phyloP scores from a whole-genome alignment of 2,329 filamentous ascomycete species.

The Fusarium musae region DNA sequence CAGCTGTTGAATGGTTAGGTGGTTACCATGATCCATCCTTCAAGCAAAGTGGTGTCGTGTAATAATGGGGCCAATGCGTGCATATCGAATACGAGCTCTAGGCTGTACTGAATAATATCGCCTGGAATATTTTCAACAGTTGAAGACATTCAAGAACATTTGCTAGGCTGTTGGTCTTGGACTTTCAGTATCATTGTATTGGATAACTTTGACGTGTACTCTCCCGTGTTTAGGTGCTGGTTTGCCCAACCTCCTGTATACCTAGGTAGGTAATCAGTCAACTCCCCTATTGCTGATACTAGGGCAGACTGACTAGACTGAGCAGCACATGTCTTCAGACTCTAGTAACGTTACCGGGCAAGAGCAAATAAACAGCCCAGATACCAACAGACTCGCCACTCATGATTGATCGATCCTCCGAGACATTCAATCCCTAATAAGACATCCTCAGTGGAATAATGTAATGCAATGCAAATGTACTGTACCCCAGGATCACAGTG shows the following conservation, averaged over 20 bases:
- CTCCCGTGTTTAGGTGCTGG: background rate
- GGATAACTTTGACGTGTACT: background rate
- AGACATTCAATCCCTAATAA: background rate
- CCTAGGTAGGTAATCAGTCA: background rate
- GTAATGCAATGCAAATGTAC: background rate
- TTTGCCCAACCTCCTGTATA: background rate
- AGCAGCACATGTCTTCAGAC: background rate
- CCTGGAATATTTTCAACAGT: background rate
- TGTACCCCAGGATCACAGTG: slow-evolving; percentile 16
- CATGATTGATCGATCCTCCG: background rate
- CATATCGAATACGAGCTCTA: slow-evolving; percentile 22
- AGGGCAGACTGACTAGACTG: background rate
- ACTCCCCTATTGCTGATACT: background rate
- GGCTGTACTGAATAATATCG: background rate
- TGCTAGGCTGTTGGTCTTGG: background rate
- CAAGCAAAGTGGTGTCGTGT: slow-evolving; percentile 2
- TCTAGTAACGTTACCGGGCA: background rate
- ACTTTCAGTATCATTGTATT: background rate
- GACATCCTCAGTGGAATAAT: background rate
- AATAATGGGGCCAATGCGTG: background rate
- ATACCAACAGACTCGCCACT: background rate
- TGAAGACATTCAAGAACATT: background rate
- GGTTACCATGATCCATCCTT: background rate
- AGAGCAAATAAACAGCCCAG: background rate
- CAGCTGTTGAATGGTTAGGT: slow-evolving; percentile 4